Evolutionary conservation across 768 basidiomycete genomes (phyloP).

Genomic region (Kondoa malvinella): DNA sequence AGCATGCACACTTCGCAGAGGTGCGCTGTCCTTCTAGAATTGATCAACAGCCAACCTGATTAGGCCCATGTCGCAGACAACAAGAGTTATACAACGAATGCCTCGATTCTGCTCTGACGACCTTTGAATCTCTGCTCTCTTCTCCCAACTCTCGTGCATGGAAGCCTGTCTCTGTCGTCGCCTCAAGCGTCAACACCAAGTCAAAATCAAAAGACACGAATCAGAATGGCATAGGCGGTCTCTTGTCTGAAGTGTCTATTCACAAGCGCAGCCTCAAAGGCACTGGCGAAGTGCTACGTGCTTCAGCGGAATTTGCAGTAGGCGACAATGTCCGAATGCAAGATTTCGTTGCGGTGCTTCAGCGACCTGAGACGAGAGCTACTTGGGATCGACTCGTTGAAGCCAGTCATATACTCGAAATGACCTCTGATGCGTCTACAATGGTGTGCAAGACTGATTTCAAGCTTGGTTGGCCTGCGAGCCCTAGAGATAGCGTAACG

Average conservation of each 20-base stretch:
- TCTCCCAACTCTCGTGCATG: slow-evolving; percentile 55
- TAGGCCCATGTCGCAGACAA: background rate
- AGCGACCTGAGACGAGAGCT: slow-evolving; percentile 69
- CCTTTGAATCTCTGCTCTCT: slow-evolving; percentile 59
- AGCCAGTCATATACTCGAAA: slow-evolving; percentile 59
- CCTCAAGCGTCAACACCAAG: slow-evolving; percentile 26
- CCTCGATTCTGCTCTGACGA: slow-evolving; percentile 53
- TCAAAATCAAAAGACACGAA: slow-evolving; percentile 45
- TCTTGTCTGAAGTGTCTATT: slow-evolving; percentile 54
- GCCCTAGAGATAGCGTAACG: slow-evolving; percentile 83
- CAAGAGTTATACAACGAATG: slow-evolving; percentile 30
- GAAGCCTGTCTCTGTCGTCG: slow-evolving; percentile 46
- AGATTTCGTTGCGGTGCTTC: slow-evolving; percentile 58
- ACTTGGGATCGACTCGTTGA: slow-evolving; percentile 79
- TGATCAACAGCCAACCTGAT: background rate
- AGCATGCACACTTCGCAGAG: background rate
- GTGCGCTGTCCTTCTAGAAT: background rate
- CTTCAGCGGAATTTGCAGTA: slow-evolving; percentile 2
- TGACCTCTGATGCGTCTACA: slow-evolving; percentile 69
- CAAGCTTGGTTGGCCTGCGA: slow-evolving; percentile 89
- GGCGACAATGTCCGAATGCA: slow-evolving; percentile 11
- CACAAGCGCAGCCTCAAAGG: slow-evolving; percentile 53
- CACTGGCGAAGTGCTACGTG: slow-evolving; percentile 40
- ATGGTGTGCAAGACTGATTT: slow-evolving; percentile 80
- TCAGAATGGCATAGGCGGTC: slow-evolving; percentile 39